A percentile compares a stretch with the other conserved stretches of the same genome.
phyloP scores from a whole-genome alignment of 345 rosid genomes.

The Eucalyptus microcorys region DNA sequence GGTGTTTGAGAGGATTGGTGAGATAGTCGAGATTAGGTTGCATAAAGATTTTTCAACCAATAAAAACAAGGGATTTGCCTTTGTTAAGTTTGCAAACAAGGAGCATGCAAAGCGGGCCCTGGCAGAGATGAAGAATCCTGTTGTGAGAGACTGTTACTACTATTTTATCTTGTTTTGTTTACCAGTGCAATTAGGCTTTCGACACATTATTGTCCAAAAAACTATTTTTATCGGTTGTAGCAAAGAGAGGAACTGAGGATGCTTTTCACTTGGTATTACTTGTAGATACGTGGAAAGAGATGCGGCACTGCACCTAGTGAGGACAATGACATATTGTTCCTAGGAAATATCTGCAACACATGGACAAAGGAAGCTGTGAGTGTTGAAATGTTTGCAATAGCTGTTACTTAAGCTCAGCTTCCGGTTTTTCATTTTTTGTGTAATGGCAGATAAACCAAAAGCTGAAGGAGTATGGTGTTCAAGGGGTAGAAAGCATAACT shows the following conservation, averaged over 20 bases:
- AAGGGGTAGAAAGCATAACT: slow-evolving; percentile 40
- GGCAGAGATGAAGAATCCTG: slow-evolving; percentile 54
- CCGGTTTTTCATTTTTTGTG: not conserved
- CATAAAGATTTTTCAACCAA: slow-evolving; percentile 26
- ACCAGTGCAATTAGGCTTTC: not conserved
- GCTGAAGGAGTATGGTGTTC: slow-evolving; percentile 42
- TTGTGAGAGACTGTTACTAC: slow-evolving; percentile 10
- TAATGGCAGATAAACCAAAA: slow-evolving; percentile 39
- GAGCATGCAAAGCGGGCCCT: slow-evolving; percentile 45
- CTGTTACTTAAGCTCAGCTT: not conserved
- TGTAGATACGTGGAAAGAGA: slow-evolving; percentile 50
- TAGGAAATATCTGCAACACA: slow-evolving; percentile 61
- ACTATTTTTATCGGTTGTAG: not conserved
- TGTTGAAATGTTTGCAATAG: not conserved
- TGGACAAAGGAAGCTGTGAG: slow-evolving; percentile 70
- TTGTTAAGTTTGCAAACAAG: slow-evolving; percentile 46
- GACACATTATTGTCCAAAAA: not conserved
- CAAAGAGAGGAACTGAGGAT: not conserved
- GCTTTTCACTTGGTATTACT: not conserved
- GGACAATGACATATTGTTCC: slow-evolving; percentile 51
- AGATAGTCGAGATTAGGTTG: slow-evolving; percentile 43
- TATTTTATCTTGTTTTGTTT: not conserved
- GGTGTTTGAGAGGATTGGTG: slow-evolving; percentile 47
- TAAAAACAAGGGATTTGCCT: slow-evolving; percentile 55
- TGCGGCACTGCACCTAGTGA: slow-evolving; percentile 61